A percentile compares a stretch with the other conserved stretches of the same genome.
Conservation (phyloP, 306 rosid genomes). For the Elaeagnus macrophylla region DNA sequence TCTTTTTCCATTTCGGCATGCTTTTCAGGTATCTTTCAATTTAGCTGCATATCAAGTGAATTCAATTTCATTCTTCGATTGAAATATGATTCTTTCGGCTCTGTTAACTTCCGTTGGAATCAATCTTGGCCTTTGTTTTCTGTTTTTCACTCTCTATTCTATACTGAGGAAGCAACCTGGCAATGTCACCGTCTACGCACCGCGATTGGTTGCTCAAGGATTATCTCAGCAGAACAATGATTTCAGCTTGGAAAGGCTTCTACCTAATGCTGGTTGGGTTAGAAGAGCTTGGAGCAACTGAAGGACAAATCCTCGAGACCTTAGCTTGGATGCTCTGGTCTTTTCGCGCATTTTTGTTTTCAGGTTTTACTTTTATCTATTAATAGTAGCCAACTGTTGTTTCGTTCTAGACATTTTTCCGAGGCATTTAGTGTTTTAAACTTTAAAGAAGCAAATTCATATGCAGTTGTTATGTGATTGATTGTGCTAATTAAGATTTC, state of each 20-base stretch:
- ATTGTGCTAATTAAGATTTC: too few species aligned
- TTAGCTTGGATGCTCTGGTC: conserved; percentile 66
- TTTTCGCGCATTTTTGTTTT: conserved; percentile 67
- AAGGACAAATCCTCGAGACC: conserved; percentile 44
- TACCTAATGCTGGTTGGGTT: conserved; percentile 78
- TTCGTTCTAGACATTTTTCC: too few species aligned
- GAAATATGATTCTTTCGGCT: conserved; percentile 59
- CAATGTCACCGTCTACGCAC: conserved; percentile 48
- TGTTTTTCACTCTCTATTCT: conserved; percentile 66
- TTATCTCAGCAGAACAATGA: conserved; percentile 22
- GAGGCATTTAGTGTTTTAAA: too few species aligned
- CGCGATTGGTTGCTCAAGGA: conserved; percentile 50
- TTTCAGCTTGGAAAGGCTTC: conserved; percentile 56
- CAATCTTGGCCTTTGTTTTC: conserved; percentile 64
- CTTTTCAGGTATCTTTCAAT: too few species aligned
- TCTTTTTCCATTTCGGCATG: too few species aligned
- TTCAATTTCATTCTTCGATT: too few species aligned
- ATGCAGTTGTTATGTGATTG: too few species aligned
- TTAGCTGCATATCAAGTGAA: too few species aligned
- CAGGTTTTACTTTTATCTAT: conserved; percentile 31
- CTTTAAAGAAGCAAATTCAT: too few species aligned
- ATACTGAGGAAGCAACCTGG: conserved; percentile 66
- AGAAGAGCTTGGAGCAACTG: conserved; percentile 69
- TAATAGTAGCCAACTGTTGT: background rate
- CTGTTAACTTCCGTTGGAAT: conserved; percentile 75